phyloP scores from a whole-genome alignment of 371 early-diverging fungal genomes.

The Chytridium lagenaria region DNA sequence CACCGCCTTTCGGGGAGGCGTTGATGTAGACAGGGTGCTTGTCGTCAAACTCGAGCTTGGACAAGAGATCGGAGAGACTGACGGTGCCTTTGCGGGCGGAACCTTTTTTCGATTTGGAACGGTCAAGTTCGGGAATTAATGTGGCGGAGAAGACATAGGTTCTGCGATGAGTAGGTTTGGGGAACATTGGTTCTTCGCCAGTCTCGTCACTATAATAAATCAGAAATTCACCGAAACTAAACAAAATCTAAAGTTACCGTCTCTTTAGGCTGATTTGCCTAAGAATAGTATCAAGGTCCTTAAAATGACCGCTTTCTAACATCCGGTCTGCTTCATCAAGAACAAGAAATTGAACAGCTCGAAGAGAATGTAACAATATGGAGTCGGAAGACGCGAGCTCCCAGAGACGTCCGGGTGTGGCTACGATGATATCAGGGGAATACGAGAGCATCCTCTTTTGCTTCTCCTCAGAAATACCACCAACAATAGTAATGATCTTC shows the following conservation, averaged over 20 bases:
- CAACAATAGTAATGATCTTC: constrained; percentile 77
- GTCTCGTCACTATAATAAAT: constrained; percentile 17
- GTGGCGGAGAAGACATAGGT: constrained; percentile 98
- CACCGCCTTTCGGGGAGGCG: constrained; percentile 36
- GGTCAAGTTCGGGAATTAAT: constrained; percentile 65
- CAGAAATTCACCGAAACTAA: neutral
- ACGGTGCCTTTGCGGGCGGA: constrained; percentile 32
- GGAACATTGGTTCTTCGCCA: constrained; percentile 9
- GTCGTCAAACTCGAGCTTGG: constrained; percentile 77
- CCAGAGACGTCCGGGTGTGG: constrained; percentile 98
- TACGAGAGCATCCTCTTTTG: constrained; percentile 77
- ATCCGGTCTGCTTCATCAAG: constrained; percentile 99
- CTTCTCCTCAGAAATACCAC: constrained; percentile 93
- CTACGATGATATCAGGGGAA: constrained; percentile 88
- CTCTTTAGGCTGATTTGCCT: constrained; percentile 4
- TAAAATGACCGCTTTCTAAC: constrained; percentile 92
- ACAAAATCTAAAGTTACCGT: neutral
- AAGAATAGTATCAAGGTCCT: constrained; percentile 66
- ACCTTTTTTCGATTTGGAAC: constrained; percentile 48
- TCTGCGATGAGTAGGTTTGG: constrained; percentile 60
- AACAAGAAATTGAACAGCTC: constrained; percentile 68
- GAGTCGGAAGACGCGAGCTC: constrained; percentile 82
- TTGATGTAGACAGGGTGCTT: constrained; percentile 73
- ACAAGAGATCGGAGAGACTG: constrained; percentile 60
- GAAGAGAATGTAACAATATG: constrained; percentile 51